Base-by-base conservation (phyloP, 371 early-diverging fungal species). In the Circinella umbellata region DNA sequence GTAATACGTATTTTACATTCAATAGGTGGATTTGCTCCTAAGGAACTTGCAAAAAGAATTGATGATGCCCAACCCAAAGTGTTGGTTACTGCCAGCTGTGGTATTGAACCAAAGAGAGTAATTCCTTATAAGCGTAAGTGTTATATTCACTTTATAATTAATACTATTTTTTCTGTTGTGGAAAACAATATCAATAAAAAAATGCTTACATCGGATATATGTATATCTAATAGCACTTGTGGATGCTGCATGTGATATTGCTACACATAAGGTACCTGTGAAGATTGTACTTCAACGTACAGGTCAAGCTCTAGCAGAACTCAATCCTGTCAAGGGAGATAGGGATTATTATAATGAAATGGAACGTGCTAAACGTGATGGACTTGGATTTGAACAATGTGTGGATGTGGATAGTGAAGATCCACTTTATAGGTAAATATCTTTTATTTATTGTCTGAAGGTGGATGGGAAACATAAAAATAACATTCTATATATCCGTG, bases 21-120 rank as follows among this genome's bases (percentile, higher is more conserved):
- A 82, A n/a, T 88, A 85, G 94, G 94, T 66, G 95, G 95, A 9
- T 94, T 95, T 82, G 93, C 95, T 0, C 85, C 94, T 7, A 79
- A 87, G 69, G 92, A 91, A 72, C 76, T 95, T 48, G 91, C 94
- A 18, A 94, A 95, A 75, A 87, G 95, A 27, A 92, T 95, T 68
- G 84, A 90, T 57, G 94, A 92, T 71, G 87, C 89, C 69, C 83
- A 89, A 69, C 94, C 94, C 49, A 89, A 88, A 65, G 84, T 94
- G 6, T 73, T 94, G 20, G 68, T 95, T 1, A 84, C 91, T 35
- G 94, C 93, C 42, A 92, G 93, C 57, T 92, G 92, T 67, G 95
- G 95, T 18, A 81, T 94, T 64, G 94, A 94, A 75, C 88, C 90
- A 39, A 86, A 81, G 48, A 77, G 84, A 65, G 72, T 84, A 10